phyloP scores from a whole-genome alignment of 2,329 filamentous ascomycete species.

The Phyllosticta citriasiana region DNA sequence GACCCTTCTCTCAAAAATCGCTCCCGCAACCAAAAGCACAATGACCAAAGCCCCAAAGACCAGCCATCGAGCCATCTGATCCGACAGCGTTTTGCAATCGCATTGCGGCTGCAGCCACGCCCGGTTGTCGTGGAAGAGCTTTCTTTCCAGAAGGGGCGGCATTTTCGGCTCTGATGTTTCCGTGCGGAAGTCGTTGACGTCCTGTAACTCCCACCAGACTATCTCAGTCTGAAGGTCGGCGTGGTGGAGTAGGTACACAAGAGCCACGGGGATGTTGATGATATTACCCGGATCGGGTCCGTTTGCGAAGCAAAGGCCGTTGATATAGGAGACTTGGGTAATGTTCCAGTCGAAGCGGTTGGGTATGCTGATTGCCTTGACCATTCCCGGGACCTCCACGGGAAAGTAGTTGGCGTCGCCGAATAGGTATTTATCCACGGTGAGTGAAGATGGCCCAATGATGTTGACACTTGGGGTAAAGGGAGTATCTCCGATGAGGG shows the following conservation, averaged over 20 bases:
- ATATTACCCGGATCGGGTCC: not conserved
- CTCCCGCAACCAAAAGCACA: not conserved
- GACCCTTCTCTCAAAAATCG: not conserved
- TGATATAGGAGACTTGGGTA: slow-evolving; percentile 1
- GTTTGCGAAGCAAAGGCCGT: not conserved
- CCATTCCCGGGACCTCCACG: not conserved
- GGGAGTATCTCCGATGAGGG: not conserved
- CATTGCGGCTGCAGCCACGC: not conserved
- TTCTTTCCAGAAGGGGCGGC: not conserved
- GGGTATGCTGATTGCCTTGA: not conserved
- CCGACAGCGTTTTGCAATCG: not conserved
- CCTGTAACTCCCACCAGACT: slow-evolving; percentile 2
- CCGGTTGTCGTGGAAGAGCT: not conserved
- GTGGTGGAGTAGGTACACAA: not conserved
- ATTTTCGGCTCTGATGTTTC: not conserved
- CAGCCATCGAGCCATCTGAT: not conserved
- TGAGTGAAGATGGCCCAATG: not conserved
- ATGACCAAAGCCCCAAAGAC: not conserved
- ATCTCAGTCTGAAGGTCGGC: not conserved
- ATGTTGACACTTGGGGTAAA: not conserved
- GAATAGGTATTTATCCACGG: not conserved
- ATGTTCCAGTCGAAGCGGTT: slow-evolving; percentile 1
- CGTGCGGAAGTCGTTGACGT: not conserved
- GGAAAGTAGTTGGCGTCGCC: not conserved
- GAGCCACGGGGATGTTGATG: not conserved